Evolutionary conservation across 106 monocot genomes (phyloP).

Genomic region (Dactylorhiza incarnata): DNA sequence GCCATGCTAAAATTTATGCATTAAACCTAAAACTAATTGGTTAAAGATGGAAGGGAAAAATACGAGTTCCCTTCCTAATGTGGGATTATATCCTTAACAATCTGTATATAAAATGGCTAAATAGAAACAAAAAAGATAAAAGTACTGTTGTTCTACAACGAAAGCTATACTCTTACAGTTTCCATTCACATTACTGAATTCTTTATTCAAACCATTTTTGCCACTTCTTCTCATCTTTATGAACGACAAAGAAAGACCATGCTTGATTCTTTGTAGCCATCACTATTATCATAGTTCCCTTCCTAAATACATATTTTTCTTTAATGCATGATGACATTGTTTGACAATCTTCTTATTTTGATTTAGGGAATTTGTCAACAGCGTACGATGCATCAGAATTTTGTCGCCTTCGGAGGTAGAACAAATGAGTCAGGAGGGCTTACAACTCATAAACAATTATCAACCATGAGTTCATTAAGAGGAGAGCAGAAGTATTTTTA

Average conservation of each 20-base stretch:
- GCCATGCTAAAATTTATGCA: no score
- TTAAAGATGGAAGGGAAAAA: no score
- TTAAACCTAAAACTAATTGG: no score
- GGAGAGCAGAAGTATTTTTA: neutral
- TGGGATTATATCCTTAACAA: no score
- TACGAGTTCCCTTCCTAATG: no score
- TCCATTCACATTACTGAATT: no score
- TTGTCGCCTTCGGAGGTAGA: slow-evolving; percentile 82
- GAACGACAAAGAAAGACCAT: neutral
- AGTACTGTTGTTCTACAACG: no score
- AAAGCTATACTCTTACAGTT: no score
- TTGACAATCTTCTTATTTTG: neutral
- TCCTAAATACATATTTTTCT: neutral
- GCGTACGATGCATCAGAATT: slow-evolving; percentile 84
- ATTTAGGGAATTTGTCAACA: slow-evolving; percentile 74
- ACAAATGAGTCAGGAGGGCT: slow-evolving; percentile 71
- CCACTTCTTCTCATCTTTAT: no score
- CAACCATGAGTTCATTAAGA: slow-evolving; percentile 6
- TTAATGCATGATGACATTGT: neutral
- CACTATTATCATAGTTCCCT: neutral
- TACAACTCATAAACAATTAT: slow-evolving; percentile 31
- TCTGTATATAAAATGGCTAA: no score
- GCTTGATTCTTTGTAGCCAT: neutral
- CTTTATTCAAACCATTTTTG: no score
- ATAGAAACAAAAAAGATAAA: no score